phyloP scores from a whole-genome alignment of 176 grass and related monocot genomes.

The Oryza nivara region DNA sequence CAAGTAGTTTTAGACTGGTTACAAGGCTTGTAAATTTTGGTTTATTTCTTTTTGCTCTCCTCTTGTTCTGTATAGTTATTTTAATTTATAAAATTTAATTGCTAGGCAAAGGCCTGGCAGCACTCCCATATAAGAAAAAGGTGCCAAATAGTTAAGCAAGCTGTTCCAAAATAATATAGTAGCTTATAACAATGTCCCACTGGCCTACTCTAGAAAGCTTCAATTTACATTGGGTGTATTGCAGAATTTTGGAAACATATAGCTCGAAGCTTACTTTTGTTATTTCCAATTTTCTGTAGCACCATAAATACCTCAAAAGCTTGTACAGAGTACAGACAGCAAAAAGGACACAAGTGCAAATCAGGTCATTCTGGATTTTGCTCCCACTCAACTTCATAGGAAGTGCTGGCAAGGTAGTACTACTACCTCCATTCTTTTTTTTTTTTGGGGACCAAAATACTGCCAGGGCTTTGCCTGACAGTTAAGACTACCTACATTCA shows the following conservation, averaged over 20 bases:
- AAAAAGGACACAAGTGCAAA: background rate
- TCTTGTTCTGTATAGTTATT: too few relatives aligned
- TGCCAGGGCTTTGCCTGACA: too few relatives aligned
- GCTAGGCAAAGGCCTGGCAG: too few relatives aligned
- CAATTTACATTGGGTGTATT: background rate
- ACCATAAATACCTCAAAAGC: conserved; percentile 1
- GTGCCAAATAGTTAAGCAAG: conserved; percentile 17
- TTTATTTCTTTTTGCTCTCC: too few relatives aligned
- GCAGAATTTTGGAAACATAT: background rate
- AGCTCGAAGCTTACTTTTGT: background rate
- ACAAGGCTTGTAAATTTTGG: too few relatives aligned
- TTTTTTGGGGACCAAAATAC: too few relatives aligned
- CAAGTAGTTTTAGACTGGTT: too few relatives aligned
- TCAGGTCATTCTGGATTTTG: background rate
- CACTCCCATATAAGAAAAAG: too few relatives aligned
- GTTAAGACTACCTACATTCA: background rate
- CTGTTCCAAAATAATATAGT: background rate
- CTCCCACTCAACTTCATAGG: background rate
- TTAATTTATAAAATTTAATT: too few relatives aligned
- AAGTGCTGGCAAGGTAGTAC: background rate
- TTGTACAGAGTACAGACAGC: background rate
- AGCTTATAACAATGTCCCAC: conserved; percentile 19
- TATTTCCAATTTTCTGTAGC: conserved; percentile 3
- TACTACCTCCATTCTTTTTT: background rate
- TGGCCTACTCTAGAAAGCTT: conserved; percentile 11